phyloP scores from a whole-genome alignment of 2,329 filamentous ascomycete genomes.

The Exophiala lecanii-corni region DNA sequence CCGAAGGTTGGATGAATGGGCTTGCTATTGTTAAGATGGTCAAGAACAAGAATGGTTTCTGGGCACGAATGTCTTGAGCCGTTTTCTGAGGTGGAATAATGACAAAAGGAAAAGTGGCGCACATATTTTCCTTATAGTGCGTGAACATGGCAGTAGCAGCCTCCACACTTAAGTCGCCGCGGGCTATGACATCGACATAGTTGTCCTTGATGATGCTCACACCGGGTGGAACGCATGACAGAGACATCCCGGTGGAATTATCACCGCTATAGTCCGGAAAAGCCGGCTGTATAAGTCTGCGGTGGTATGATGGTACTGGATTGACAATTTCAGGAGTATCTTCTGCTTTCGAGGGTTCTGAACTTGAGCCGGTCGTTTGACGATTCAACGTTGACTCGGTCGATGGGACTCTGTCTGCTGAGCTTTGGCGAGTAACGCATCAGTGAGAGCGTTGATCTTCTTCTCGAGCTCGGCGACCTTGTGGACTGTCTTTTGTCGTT shows the following conservation, averaged over 20 bases:
- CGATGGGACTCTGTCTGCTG: slow-evolving; percentile 20
- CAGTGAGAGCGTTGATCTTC: slow-evolving; percentile 84
- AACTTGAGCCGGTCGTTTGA: slow-evolving; percentile 8
- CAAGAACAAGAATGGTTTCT: slow-evolving; percentile 56
- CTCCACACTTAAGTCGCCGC: slow-evolving; percentile 47
- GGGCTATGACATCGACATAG: slow-evolving; percentile 46
- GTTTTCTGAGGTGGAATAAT: slow-evolving; percentile 51
- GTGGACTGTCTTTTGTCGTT: slow-evolving; percentile 87
- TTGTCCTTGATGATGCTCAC: slow-evolving; percentile 15
- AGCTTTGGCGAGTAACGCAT: slow-evolving; percentile 61
- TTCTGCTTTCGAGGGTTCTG: slow-evolving; percentile 20
- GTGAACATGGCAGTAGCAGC: slow-evolving; percentile 51
- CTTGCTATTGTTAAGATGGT: slow-evolving; percentile 53
- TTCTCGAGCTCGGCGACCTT: slow-evolving; percentile 85
- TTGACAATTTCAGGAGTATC: slow-evolving; percentile 8
- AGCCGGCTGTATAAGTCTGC: slow-evolving; percentile 2
- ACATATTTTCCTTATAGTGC: slow-evolving; percentile 50
- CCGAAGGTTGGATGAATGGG: slow-evolving; percentile 45
- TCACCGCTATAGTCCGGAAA: slow-evolving; percentile 3
- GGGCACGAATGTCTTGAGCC: slow-evolving; percentile 49
- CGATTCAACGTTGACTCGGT: slow-evolving; percentile 16
- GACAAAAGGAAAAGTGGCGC: slow-evolving; percentile 53
- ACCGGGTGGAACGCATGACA: background rate
- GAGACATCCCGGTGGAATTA: background rate
- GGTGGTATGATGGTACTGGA: slow-evolving; percentile 10